A percentile compares a stretch with the other conserved stretches of the same genome.
Conservation (phyloP, 352 stramenopile species). For the Saprolegnia diclina region DNA sequence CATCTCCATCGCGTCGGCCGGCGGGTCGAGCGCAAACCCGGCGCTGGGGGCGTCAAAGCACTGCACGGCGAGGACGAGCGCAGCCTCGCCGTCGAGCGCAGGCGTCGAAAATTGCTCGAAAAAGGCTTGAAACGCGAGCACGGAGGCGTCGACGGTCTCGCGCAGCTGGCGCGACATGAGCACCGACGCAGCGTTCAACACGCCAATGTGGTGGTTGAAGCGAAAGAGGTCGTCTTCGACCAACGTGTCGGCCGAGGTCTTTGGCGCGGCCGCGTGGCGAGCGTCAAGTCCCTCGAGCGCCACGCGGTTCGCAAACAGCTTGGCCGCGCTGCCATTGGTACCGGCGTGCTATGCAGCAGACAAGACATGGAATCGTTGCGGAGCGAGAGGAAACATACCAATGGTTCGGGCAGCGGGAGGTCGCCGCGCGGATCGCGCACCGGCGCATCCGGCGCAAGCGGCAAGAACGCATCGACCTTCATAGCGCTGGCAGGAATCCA, state of each 20-base stretch:
- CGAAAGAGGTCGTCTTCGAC: constrained; percentile 27
- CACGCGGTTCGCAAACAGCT: constrained; percentile 3
- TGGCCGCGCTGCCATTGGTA: background rate
- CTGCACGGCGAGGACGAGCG: constrained; percentile 54
- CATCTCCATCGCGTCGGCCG: background rate
- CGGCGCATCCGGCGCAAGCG: background rate
- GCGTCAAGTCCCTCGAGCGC: background rate
- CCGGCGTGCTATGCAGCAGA: background rate
- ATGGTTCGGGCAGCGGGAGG: background rate
- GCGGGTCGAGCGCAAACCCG: constrained; percentile 2
- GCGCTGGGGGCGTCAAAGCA: constrained; percentile 32
- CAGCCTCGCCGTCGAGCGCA: constrained; percentile 51
- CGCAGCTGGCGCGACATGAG: constrained; percentile 89
- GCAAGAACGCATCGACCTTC: constrained; percentile 25
- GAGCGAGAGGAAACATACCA: background rate
- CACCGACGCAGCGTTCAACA: constrained; percentile 77
- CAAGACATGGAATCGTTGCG: background rate
- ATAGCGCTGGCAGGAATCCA: constrained; percentile 70
- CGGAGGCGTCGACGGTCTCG: constrained; percentile 75
- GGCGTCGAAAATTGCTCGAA: constrained; percentile 61
- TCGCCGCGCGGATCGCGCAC: background rate
- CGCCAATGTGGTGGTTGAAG: constrained; percentile 53
- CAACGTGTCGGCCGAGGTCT: constrained; percentile 1
- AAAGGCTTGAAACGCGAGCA: constrained; percentile 64
- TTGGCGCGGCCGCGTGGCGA: background rate